Evolutionary conservation across 176 grass and related monocot species (phyloP).

Genomic region (Oryza coarctata): DNA sequence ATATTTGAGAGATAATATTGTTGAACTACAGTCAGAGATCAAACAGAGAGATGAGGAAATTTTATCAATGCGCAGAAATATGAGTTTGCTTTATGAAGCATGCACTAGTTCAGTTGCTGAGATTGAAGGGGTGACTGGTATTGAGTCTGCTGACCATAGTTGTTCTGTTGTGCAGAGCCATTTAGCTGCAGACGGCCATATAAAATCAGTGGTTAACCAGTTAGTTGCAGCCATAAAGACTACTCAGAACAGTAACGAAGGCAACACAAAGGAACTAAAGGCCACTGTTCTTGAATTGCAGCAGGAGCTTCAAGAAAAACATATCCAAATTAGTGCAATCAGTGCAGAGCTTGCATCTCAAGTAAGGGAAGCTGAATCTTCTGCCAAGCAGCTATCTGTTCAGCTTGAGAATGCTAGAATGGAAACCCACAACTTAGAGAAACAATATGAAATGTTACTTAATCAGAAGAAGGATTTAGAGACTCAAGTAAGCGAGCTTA

Average conservation of each 20-base stretch:
- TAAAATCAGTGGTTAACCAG: conserved; percentile 61
- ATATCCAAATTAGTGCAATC: conserved; percentile 68
- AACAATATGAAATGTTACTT: conserved; percentile 63
- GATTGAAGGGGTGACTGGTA: conserved; percentile 49
- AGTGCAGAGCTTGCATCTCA: conserved; percentile 83
- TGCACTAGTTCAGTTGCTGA: conserved; percentile 67
- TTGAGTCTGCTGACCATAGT: conserved; percentile 22
- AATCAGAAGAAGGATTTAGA: conserved; percentile 63
- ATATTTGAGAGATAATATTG: conserved; percentile 54
- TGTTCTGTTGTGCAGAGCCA: conserved; percentile 33
- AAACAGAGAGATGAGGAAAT: conserved; percentile 67
- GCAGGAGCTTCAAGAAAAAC: conserved; percentile 81
- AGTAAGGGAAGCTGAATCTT: conserved; percentile 64
- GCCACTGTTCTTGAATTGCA: conserved; percentile 71
- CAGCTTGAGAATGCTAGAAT: conserved; percentile 55
- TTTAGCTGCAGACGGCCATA: conserved; percentile 47
- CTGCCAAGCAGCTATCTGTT: conserved; percentile 45
- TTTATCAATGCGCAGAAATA: conserved; percentile 50
- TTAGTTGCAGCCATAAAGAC: conserved; percentile 53
- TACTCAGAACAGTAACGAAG: conserved; percentile 46
- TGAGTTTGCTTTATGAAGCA: conserved; percentile 74
- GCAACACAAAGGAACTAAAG: conserved; percentile 74
- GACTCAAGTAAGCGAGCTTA: conserved; percentile 54
- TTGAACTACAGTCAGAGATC: conserved; percentile 48
- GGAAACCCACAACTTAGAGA: conserved; percentile 68